Evolutionary conservation across 768 basidiomycete species (phyloP), one percentile per base, ranked within the genome.

Genomic region (Agaricus subrufescens): DNA sequence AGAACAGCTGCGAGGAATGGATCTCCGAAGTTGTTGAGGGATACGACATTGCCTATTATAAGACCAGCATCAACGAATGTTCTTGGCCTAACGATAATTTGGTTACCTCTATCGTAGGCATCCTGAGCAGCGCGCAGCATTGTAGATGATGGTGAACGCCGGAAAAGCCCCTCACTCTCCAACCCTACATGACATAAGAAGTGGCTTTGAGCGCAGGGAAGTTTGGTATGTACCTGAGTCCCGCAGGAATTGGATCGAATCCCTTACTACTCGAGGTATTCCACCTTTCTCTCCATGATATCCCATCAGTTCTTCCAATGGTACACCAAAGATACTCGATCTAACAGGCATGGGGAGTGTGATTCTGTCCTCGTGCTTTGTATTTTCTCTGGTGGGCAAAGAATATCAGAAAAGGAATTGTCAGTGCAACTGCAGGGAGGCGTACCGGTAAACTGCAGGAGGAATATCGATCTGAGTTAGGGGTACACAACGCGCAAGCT

Each of bases 401-500:
- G 31, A n/a, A 42, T 12, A 39, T 34, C 19, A 19, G 12, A 50
- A 8, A 39, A 12, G 50, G 26, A 43, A 26, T 19, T n/a, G 8
- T 8, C 25, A 46, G 23, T 34, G 11, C 34, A 34, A 8, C 11
- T 6, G 11, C 2, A 39, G 14, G 26, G 54, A 75, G 87, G 49
- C 34, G 7, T 62, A 93, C 91, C 85, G 81, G 66, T 94, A 92
- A 10, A 91, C 89, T 1, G 86, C 82, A 14, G 91, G 86, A 25
- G 89, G 83, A 42, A 94, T 85, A 66, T 93, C 88, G 38, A 94
- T 91, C 65, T 94, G 91, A 0, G 88, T 89, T n/a, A 94, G 66
- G 3, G 92, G 92, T 4, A 94, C 82, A 65, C 87, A 75, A 51
- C 74, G 74, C 6, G 91, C 91, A 44, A 94, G 78, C 34, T 86